Conservation (phyloP, 768 basidiomycete genomes). For the Tylopilus vinaceipallidus region DNA sequence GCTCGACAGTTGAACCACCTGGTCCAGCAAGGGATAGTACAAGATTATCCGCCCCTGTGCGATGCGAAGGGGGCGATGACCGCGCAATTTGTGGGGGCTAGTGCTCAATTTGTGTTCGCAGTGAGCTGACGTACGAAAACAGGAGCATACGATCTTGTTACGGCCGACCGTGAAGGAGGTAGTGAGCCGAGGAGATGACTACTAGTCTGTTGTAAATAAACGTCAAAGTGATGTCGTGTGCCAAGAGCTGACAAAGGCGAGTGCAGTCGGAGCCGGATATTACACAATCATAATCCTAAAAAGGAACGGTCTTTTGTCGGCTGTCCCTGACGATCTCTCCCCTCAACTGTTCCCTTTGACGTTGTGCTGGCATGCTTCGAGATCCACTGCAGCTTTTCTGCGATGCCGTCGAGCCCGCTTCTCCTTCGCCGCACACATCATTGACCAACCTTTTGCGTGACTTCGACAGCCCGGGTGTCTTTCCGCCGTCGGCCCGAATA, state of each 20-base stretch:
- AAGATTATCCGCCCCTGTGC: constrained; percentile 89
- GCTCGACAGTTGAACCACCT: constrained; percentile 75
- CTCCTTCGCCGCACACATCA: constrained; percentile 20
- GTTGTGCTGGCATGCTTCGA: constrained; percentile 30
- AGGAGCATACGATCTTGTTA: constrained; percentile 86
- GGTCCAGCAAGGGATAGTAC: constrained; percentile 84
- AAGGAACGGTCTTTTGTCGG: constrained; percentile 10
- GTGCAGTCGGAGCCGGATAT: not conserved
- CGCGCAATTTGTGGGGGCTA: constrained; percentile 75
- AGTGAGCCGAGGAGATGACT: constrained; percentile 82
- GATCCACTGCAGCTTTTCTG: constrained; percentile 24
- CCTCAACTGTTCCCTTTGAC: no score
- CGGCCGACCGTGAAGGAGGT: constrained; percentile 85
- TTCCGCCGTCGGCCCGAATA: constrained; percentile 73
- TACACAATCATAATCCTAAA: constrained; percentile 22
- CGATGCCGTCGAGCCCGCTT: constrained; percentile 5
- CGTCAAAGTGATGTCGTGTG: no score
- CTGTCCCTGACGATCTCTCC: not conserved
- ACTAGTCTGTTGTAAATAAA: no score
- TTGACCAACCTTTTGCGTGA: constrained; percentile 37
- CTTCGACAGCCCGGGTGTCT: constrained; percentile 65
- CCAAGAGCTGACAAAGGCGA: not conserved
- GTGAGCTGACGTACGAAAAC: constrained; percentile 12
- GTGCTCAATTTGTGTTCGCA: not conserved
- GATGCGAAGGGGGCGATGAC: constrained; percentile 89